A percentile compares a stretch with the other conserved stretches of the same genome.
Conservation (phyloP, 2,329 filamentous ascomycete genomes). For the Monosporascus ibericus region DNA sequence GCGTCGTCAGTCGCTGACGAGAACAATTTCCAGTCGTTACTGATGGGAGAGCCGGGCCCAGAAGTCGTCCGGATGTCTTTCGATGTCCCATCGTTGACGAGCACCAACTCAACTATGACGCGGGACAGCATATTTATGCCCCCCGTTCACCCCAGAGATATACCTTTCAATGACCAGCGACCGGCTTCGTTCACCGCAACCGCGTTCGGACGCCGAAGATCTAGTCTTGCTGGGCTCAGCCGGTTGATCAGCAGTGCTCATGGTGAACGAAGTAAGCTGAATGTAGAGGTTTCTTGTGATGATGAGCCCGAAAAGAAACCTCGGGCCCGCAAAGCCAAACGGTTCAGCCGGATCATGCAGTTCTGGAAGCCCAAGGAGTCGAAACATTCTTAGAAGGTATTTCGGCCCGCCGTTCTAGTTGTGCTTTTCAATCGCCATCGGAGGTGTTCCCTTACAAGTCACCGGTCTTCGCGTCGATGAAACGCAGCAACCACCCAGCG, state of each 20-base stretch:
- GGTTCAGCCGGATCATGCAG: slow-evolving; percentile 68
- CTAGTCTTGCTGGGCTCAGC: slow-evolving; percentile 71
- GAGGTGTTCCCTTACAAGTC: background rate
- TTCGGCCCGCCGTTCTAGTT: slow-evolving; percentile 5
- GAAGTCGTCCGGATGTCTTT: slow-evolving; percentile 63
- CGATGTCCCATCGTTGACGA: slow-evolving; percentile 68
- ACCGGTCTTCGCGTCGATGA: background rate
- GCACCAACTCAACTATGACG: slow-evolving; percentile 72
- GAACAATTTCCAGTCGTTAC: slow-evolving; percentile 62
- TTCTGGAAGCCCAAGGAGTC: slow-evolving; percentile 65
- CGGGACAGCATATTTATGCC: slow-evolving; percentile 53
- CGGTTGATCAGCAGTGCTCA: slow-evolving; percentile 70
- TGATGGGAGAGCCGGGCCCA: slow-evolving; percentile 68
- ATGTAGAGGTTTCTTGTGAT: slow-evolving; percentile 57
- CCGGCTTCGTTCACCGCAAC: slow-evolving; percentile 57
- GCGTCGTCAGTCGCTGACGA: slow-evolving; percentile 69
- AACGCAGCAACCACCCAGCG: background rate
- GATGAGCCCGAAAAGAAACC: slow-evolving; percentile 50
- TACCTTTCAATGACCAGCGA: slow-evolving; percentile 46
- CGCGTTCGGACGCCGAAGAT: slow-evolving; percentile 63
- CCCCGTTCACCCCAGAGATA: slow-evolving; percentile 30
- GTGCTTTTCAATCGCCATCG: slow-evolving; percentile 1
- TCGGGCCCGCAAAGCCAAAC: slow-evolving; percentile 59
- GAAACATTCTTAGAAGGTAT: slow-evolving; percentile 12
- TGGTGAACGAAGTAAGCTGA: slow-evolving; percentile 69